A percentile compares a stretch with the other conserved stretches of the same genome.
Evolutionary conservation across 2,329 filamentous ascomycete species (phyloP).

Genomic region (Aspergillus texensis): DNA sequence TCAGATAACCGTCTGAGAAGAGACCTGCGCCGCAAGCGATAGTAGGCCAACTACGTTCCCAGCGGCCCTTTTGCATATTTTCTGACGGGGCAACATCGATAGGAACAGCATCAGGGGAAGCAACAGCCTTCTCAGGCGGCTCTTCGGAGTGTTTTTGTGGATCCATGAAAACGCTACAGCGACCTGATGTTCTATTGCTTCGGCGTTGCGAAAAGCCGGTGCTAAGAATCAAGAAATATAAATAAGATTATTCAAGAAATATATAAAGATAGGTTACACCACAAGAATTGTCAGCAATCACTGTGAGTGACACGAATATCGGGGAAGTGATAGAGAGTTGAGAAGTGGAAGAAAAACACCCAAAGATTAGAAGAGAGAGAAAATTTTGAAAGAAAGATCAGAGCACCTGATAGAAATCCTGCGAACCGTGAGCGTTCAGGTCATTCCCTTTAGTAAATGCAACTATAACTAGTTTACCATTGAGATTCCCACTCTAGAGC

Average conservation of each 20-base stretch:
- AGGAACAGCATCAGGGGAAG: slow-evolving; percentile 6
- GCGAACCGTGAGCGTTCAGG: not conserved
- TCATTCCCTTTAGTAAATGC: slow-evolving; percentile 1
- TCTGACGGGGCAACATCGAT: slow-evolving; percentile 31
- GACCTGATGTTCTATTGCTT: not conserved
- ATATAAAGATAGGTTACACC: no score
- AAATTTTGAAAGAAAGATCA: not conserved
- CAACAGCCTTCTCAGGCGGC: slow-evolving; percentile 9
- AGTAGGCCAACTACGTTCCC: slow-evolving; percentile 68
- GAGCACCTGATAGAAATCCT: slow-evolving; percentile 1
- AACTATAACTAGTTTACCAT: not conserved
- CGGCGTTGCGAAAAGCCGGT: not conserved
- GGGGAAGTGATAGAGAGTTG: not conserved
- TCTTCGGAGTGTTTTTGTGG: not conserved
- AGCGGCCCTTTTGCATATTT: slow-evolving; percentile 39
- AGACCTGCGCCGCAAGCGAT: slow-evolving; percentile 88
- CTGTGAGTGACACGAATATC: not conserved
- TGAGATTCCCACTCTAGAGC: not conserved
- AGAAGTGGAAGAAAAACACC: not conserved
- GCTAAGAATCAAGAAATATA: not conserved
- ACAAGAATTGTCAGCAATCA: not conserved
- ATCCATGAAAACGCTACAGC: not conserved
- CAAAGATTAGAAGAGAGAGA: not conserved
- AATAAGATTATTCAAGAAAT: not conserved
- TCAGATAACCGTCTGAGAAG: slow-evolving; percentile 90